Conservation (phyloP, 2,329 filamentous ascomycete genomes). For the Cercospora canescens region DNA sequence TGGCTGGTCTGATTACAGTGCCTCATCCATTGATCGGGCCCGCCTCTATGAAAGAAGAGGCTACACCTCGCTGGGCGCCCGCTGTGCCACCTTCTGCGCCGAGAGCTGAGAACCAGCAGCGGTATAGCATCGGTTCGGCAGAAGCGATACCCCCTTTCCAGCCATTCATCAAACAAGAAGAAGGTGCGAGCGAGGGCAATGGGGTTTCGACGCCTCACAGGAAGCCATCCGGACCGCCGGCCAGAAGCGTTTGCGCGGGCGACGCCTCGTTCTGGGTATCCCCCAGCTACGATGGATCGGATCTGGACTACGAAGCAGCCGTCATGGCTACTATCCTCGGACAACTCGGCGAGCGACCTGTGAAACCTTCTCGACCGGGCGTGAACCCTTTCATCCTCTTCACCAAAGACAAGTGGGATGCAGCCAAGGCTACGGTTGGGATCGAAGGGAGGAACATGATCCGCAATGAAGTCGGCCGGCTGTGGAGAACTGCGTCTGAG, state of each 20-base stretch:
- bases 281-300: conserved; percentile 33
- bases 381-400: conserved; percentile 88
- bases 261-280: conserved; percentile 37
- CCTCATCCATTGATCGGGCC: conserved; percentile 72
- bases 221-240: conserved; percentile 27
- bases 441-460: conserved; percentile 73
- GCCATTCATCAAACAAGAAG: conserved; percentile 32
- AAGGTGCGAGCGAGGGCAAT: conserved; percentile 1
- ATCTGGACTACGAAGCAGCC: conserved; percentile 57
- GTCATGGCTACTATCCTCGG: conserved; percentile 58
- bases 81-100: background rate
- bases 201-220: conserved; percentile 6
- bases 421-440: conserved; percentile 60
- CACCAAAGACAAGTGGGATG: conserved; percentile 71
- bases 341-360: conserved; percentile 72
- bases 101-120: background rate
- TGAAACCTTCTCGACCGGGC: conserved; percentile 69
- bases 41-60: conserved; percentile 43
- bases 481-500: conserved; percentile 79
- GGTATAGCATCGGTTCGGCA: background rate
- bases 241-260: conserved; percentile 33
- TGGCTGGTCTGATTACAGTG: conserved; percentile 79
- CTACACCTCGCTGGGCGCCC: conserved; percentile 24
- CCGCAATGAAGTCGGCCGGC: conserved; percentile 78
- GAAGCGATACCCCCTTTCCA: conserved; percentile 1